Evolutionary conservation across 306 rosid species (phyloP).

Genomic region (Glycyrrhiza uralensis): DNA sequence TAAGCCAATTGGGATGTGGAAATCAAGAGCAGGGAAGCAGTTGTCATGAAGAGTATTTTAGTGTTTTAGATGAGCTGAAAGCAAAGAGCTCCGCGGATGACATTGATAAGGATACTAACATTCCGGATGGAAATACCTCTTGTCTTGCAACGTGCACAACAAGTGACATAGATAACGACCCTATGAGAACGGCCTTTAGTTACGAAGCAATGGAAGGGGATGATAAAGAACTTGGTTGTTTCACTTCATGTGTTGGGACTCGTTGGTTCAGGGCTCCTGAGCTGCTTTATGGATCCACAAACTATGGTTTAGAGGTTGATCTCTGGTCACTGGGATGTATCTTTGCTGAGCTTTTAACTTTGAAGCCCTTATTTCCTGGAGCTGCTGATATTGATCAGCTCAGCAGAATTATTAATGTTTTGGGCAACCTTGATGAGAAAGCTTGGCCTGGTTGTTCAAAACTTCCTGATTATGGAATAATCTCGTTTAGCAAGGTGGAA

Average conservation of each 20-base stretch:
- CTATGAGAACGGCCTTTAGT: slow-evolving; percentile 47
- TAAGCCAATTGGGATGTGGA: slow-evolving; percentile 31
- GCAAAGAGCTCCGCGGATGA: slow-evolving; percentile 43
- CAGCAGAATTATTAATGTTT: slow-evolving; percentile 65
- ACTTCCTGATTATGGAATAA: slow-evolving; percentile 80
- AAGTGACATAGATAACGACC: slow-evolving; percentile 74
- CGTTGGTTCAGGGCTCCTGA: slow-evolving; percentile 99
- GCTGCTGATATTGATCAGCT: slow-evolving; percentile 89
- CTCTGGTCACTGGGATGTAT: slow-evolving; percentile 96
- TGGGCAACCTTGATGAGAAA: slow-evolving; percentile 87
- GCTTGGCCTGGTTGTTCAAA: slow-evolving; percentile 69
- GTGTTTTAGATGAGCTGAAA: slow-evolving; percentile 65
- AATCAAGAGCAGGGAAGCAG: slow-evolving; percentile 40
- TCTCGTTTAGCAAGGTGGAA: slow-evolving; percentile 70
- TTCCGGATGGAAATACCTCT: slow-evolving; percentile 65
- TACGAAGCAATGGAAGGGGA: slow-evolving; percentile 55
- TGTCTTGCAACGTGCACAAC: slow-evolving; percentile 84
- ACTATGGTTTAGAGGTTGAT: slow-evolving; percentile 81
- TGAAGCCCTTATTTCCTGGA: slow-evolving; percentile 86
- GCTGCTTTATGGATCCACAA: slow-evolving; percentile 74
- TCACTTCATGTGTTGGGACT: slow-evolving; percentile 93
- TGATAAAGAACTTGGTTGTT: slow-evolving; percentile 45
- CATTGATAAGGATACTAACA: slow-evolving; percentile 45
- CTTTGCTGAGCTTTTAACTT: slow-evolving; percentile 70
- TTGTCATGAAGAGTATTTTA: slow-evolving; percentile 59